Evolutionary conservation across 148 eudicot species (phyloP), one percentile per base, ranked within the genome.

Genomic region (Oxyria digyna): DNA sequence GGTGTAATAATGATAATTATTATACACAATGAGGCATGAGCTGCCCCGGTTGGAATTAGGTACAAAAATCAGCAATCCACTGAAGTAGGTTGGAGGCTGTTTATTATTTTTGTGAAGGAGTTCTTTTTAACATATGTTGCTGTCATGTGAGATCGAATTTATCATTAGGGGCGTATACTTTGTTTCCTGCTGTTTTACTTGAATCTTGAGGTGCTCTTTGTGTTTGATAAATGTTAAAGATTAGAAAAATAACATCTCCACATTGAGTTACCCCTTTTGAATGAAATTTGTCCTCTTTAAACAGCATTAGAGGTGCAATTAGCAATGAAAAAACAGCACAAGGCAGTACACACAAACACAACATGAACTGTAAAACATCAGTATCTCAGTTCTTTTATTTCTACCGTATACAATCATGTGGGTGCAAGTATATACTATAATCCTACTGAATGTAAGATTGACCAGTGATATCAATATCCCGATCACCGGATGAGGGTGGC

Each of bases 391-490:
- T n/a, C n/a, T n/a, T n/a, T n/a, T n/a, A n/a, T n/a, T n/a, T n/a
- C n/a, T n/a, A n/a, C n/a, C n/a, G n/a, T n/a, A n/a, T n/a, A n/a
- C n/a, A n/a, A n/a, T n/a, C n/a, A n/a, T n/a, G n/a, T n/a, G n/a
- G n/a, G n/a, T n/a, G n/a, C n/a, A n/a, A n/a, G n/a, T n/a, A 1
- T 50, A 50, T 21, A 54, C 62, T 49, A 55, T 26, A 24, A 27
- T 7, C 65, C 77, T 72, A 89, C 74, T 84, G 91, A 11, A 87
- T 82, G 54, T 87, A 90, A 75, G 93, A 85, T 67, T 84, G 91
- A 63, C 96, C 96, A 0, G 93, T 90, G 45, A 90, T 84, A 71
- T 89, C 90, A 15, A 79, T 48, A 31, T 85, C 96, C 0, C 88
- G 84, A 42, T 89, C 87, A 0, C 93, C 93, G 8, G 90, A 67